These are phyloP conservation scores for Monilinia fructicola DNA, from an alignment of 2,329 filamentous ascomycete genomes.

Conservation along the genomic window DNA sequence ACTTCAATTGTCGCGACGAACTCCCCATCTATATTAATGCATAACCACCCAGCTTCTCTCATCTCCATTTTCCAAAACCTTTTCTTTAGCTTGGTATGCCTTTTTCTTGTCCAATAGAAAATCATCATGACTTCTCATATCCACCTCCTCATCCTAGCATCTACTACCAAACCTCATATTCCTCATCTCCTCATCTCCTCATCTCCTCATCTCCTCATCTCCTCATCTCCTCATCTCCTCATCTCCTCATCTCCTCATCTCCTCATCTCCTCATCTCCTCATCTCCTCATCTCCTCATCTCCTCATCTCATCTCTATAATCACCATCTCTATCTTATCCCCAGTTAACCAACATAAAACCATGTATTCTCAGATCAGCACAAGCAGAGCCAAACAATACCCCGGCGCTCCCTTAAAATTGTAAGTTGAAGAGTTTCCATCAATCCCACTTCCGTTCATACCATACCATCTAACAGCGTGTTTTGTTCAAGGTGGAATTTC, in stretches of 20 bases:
- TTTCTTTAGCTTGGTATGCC: not conserved
- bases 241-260: too few species aligned
- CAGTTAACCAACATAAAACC: not conserved
- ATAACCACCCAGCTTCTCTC: not conserved
- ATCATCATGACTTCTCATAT: constrained; percentile 1
- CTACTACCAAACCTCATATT: not conserved
- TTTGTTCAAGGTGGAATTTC: not conserved
- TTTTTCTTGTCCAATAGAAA: constrained; percentile 1
- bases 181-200: too few species aligned
- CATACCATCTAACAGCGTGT: not conserved
- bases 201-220: too few species aligned
- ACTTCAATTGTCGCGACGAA: not conserved
- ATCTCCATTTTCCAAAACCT: not conserved
- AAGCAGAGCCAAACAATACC: not conserved
- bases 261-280: too few species aligned
- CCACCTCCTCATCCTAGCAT: not conserved
- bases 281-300: too few species aligned
- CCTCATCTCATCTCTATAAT: not conserved
- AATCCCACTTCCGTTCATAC: not conserved
- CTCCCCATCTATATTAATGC: not conserved
- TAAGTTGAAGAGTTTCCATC: not conserved
- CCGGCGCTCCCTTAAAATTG: constrained; percentile 26
- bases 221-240: too few species aligned
- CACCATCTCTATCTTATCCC: not conserved
- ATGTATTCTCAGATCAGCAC: not conserved